A percentile compares a stretch with the other conserved stretches of the same genome.
phyloP scores from a whole-genome alignment of 495 filamentous ascomycete species.

The Aspergillus steynii region DNA sequence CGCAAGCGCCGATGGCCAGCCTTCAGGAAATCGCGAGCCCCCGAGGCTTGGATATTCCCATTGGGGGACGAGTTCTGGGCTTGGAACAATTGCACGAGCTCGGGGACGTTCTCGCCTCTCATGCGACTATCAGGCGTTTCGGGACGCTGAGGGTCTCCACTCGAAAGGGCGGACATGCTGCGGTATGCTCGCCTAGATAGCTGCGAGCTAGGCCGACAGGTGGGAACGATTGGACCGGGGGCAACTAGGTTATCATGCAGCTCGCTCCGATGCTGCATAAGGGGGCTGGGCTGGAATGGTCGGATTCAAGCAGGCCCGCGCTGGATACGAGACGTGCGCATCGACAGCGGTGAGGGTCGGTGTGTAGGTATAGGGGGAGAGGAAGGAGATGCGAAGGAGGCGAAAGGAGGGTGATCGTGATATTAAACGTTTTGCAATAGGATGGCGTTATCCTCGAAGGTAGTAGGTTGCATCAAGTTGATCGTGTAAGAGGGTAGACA shows the following conservation, averaged over 20 bases:
- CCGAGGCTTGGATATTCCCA: conserved; percentile 13
- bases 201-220: conserved; percentile 35
- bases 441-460: background rate
- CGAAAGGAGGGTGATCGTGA: background rate
- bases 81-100: conserved; percentile 43
- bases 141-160: conserved; percentile 17
- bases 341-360: background rate
- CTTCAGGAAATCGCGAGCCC: conserved; percentile 33
- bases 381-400: background rate
- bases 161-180: conserved; percentile 33
- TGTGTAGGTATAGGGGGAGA: background rate
- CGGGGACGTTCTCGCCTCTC: conserved; percentile 36
- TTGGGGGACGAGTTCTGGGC: conserved; percentile 25
- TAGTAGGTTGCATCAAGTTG: background rate
- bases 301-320: conserved; percentile 18
- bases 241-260: conserved; percentile 34
- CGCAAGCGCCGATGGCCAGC: conserved; percentile 45
- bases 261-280: conserved; percentile 38
- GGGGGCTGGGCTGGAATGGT: conserved; percentile 15
- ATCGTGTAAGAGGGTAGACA: conserved; percentile 3
- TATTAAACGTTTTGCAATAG: background rate
- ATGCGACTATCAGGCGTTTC: conserved; percentile 26
- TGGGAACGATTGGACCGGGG: conserved; percentile 46
- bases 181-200: conserved; percentile 26
- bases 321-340: conserved; percentile 10